phyloP scores from a whole-genome alignment of 2,329 filamentous ascomycete genomes.

The Dactylella cylindrospora region DNA sequence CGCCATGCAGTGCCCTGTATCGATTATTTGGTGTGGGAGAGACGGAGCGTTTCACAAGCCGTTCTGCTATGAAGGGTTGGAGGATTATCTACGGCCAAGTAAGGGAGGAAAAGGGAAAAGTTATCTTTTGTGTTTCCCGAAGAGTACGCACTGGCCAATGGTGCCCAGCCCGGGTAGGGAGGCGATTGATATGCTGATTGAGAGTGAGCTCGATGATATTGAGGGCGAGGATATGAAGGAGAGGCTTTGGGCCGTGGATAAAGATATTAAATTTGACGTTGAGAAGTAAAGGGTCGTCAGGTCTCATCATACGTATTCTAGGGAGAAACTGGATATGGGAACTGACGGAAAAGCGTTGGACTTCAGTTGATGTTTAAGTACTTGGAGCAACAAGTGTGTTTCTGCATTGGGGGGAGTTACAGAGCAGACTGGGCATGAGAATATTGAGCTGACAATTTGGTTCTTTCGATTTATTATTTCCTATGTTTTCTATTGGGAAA shows the following conservation, averaged over 20 bases:
- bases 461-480: too few relatives aligned
- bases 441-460: too few relatives aligned
- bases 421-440: too few relatives aligned
- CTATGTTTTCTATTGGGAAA: too few relatives aligned
- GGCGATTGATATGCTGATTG: conserved; percentile 35
- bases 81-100: conserved; percentile 21
- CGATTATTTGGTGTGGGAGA: conserved; percentile 22
- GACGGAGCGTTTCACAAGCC: conserved; percentile 28
- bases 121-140: conserved; percentile 33
- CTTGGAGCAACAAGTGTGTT: too few relatives aligned
- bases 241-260: conserved; percentile 22
- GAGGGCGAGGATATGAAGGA: conserved; percentile 34
- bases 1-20: conserved; percentile 27
- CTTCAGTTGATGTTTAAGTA: too few relatives aligned
- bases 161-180: conserved; percentile 32
- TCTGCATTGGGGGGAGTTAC: too few relatives aligned
- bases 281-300: conserved; percentile 32
- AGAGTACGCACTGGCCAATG: conserved; percentile 32
- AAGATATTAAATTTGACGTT: conserved; percentile 32
- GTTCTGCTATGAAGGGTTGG: conserved; percentile 41
- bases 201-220: conserved; percentile 23
- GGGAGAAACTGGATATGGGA: too few relatives aligned
- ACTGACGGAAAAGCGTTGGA: too few relatives aligned
- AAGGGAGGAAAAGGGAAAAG: conserved; percentile 17
- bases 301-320: too few relatives aligned